phyloP scores from a whole-genome alignment of 1,284 basidiomycete species.

The Fomitopsis palustris region DNA sequence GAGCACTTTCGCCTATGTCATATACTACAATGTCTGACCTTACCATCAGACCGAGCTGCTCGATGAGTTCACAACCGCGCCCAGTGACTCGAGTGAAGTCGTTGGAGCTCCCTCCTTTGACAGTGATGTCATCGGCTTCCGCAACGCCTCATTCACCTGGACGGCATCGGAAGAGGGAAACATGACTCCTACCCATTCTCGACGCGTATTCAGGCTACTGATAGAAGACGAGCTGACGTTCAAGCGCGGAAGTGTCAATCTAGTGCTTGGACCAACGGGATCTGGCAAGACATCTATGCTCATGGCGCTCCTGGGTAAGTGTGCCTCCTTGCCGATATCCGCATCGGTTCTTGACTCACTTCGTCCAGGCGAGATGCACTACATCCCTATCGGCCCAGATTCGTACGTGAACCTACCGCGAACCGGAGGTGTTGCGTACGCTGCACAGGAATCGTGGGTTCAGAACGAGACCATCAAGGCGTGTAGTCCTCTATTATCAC shows the following conservation, averaged over 20 bases:
- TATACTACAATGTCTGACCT: neutral
- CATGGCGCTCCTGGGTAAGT: slow-evolving; percentile 46
- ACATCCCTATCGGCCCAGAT: slow-evolving; percentile 43
- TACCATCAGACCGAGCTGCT: slow-evolving; percentile 42
- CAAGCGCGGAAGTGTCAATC: slow-evolving; percentile 51
- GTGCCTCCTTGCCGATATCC: too few species aligned
- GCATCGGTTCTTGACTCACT: too few species aligned
- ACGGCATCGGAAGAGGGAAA: slow-evolving; percentile 15
- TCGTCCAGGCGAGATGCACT: slow-evolving; percentile 50
- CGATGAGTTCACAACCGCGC: slow-evolving; percentile 34
- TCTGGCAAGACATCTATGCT: slow-evolving; percentile 46
- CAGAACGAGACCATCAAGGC: slow-evolving; percentile 50
- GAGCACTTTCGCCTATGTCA: slow-evolving; percentile 27
- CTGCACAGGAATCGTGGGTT: slow-evolving; percentile 77
- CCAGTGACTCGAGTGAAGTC: slow-evolving; percentile 3
- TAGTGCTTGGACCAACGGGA: slow-evolving; percentile 59
- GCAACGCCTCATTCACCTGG: slow-evolving; percentile 39
- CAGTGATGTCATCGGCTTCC: slow-evolving; percentile 32
- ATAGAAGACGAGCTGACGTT: slow-evolving; percentile 54
- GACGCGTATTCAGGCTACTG: slow-evolving; percentile 40
- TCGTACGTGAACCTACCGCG: slow-evolving; percentile 69
- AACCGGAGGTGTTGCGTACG: slow-evolving; percentile 63
- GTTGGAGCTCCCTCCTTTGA: slow-evolving; percentile 17
- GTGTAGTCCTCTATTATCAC: neutral
- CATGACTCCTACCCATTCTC: slow-evolving; percentile 12